Conservation (phyloP, 2,329 filamentous ascomycete species). For the Knoxdaviesia proteae region DNA sequence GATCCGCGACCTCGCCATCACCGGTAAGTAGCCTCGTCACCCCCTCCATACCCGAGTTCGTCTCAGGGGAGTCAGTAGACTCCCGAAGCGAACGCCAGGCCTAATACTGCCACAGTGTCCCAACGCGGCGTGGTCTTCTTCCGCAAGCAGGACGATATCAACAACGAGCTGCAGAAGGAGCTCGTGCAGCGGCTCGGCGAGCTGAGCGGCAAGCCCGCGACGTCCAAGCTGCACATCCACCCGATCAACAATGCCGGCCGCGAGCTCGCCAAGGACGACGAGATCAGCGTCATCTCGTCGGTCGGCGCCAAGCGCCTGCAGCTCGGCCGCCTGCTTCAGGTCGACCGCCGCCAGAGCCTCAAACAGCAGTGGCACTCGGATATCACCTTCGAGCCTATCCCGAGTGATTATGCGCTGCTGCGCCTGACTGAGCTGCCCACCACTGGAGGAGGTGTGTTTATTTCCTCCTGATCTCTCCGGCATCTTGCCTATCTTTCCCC, state of each 20-base stretch:
- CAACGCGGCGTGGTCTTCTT: constrained; percentile 52
- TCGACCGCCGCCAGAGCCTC: constrained; percentile 21
- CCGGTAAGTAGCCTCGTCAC: constrained; percentile 21
- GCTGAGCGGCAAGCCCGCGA: constrained; percentile 32
- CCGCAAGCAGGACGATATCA: constrained; percentile 38
- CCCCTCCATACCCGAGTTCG: not conserved
- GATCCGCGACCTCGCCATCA: constrained; percentile 45
- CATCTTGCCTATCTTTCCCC: not conserved
- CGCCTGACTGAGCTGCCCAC: constrained; percentile 30
- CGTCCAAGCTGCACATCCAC: constrained; percentile 38
- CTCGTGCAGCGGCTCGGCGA: constrained; percentile 39
- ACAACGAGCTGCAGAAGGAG: constrained; percentile 43
- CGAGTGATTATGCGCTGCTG: constrained; percentile 40
- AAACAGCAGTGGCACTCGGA: constrained; percentile 37
- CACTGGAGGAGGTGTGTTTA: constrained; percentile 26
- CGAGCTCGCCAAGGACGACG: constrained; percentile 29
- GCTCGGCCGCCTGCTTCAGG: constrained; percentile 14
- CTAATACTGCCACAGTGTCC: constrained; percentile 26
- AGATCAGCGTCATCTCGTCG: constrained; percentile 45
- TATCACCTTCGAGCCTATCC: constrained; percentile 43
- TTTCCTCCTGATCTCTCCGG: not conserved
- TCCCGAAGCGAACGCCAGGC: not conserved
- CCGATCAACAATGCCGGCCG: constrained; percentile 31
- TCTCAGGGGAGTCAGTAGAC: too few relatives aligned
- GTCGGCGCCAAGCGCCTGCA: constrained; percentile 30